Conservation (phyloP, 345 rosid genomes). For the Boechera divaricarpa region DNA sequence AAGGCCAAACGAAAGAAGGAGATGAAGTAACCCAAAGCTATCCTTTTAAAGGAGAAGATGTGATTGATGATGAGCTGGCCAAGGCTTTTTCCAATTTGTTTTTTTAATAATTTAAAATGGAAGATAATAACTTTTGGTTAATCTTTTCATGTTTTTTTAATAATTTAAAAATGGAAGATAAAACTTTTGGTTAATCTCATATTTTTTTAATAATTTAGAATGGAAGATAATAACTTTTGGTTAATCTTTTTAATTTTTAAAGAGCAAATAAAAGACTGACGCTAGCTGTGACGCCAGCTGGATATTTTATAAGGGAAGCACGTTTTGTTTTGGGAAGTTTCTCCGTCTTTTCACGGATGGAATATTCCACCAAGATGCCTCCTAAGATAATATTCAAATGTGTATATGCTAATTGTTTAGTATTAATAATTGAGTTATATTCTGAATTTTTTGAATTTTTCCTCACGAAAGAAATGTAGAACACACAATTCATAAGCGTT, state of each 20-base stretch:
- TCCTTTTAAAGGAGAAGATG: constrained; percentile 38
- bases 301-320: neutral
- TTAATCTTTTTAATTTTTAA: neutral
- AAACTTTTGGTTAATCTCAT: neutral
- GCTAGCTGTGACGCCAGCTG: constrained; percentile 40
- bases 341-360: constrained; percentile 28
- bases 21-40: neutral
- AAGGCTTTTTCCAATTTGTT: neutral
- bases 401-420: neutral
- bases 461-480: constrained; percentile 29
- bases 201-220: neutral
- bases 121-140: constrained; percentile 25
- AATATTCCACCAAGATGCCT: constrained; percentile 43
- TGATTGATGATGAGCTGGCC: constrained; percentile 31
- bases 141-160: neutral
- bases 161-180: neutral
- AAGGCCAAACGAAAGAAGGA: constrained; percentile 47
- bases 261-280: constrained; percentile 10
- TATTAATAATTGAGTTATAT: neutral
- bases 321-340: constrained; percentile 23
- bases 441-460: neutral
- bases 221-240: constrained; percentile 25
- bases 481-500: constrained; percentile 20
- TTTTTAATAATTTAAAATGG: neutral
- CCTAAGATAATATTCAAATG: constrained; percentile 1